These are phyloP conservation scores for Cystobasidium pallidum DNA, from an alignment of 1,284 basidiomycete species.

Conservation along the genomic window DNA sequence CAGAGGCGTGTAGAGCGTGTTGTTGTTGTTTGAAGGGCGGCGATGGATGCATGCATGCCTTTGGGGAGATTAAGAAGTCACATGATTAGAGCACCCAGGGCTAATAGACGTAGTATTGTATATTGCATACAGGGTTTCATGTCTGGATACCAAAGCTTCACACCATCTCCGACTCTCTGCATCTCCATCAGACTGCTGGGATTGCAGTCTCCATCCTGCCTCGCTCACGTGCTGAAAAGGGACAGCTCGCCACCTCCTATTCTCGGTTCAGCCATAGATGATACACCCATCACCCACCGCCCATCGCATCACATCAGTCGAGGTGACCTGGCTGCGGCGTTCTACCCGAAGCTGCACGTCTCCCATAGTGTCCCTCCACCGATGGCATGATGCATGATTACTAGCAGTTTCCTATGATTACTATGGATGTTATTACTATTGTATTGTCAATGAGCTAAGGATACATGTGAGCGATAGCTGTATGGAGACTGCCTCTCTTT, in stretches of 20 bases:
- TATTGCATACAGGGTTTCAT: no score
- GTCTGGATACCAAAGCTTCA: no score
- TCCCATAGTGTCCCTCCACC: no score
- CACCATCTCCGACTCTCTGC: not conserved
- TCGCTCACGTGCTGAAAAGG: conserved; percentile 1
- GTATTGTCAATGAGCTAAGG: no score
- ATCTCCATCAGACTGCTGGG: not conserved
- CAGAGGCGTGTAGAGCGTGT: not conserved
- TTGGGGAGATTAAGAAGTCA: not conserved
- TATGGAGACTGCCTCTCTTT: no score
- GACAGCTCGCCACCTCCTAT: conserved; percentile 13
- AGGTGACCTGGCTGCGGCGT: no score
- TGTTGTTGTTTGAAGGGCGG: not conserved
- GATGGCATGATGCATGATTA: not conserved
- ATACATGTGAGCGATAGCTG: no score
- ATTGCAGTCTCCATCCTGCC: not conserved
- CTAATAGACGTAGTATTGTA: no score
- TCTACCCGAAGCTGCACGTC: no score
- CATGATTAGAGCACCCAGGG: conserved; percentile 10
- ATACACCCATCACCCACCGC: no score
- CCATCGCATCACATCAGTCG: no score
- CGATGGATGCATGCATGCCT: not conserved
- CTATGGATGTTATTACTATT: not conserved
- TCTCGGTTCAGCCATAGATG: no score
- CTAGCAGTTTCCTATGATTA: not conserved